Base-by-base conservation (phyloP, 2,329 filamentous ascomycete species). In the Fusarium camptoceras region DNA sequence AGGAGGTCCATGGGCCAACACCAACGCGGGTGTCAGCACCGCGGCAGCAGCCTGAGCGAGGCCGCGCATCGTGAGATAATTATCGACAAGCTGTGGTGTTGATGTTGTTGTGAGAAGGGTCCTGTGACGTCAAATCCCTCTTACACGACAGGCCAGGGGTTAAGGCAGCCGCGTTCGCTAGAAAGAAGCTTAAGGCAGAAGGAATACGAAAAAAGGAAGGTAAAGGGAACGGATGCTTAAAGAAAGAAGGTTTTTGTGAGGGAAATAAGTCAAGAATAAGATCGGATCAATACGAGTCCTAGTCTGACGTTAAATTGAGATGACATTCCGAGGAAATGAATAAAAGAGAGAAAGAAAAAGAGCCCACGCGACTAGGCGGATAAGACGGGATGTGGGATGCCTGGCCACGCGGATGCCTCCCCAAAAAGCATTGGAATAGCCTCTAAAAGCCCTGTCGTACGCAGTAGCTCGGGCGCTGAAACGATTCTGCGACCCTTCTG, bases 1-100 rank as follows among this genome's bases (percentile, higher is more conserved):
- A 28, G 55, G 67, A 70, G 61, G 66, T n/a, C 67, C 66, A 70
- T 70, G 66, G 39, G 66, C 67, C 54, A 70, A 37, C 63, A 59
- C 71, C 70, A 75, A 51, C 53, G 68, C 68, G 24, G 71, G 73
- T 56, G 66, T 70, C 59, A 77, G 70, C 72, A 76, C 43, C 27
- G 73, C 56, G 44, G 68, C 74, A 27, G 74, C 74, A 73, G 76
- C 74, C 75, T 75, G 67, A 58, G 59, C 56, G 46, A 77, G 67
- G 73, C 76, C 71, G 63, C 75, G 75, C 76, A 77, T 77, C 31
- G 53, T 70, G 59, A 61, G 57, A 64, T 60, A 27, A 20, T 43
- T 18, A 30, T 63, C 14, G 55, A 51, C 28, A 43, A n/a, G 30
- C 28, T 59, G 24, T 43, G 34, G 24, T 28, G 27, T 43, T 48